Base-by-base conservation (phyloP, 176 grass and related monocot species). In the Raddia guianensis region DNA sequence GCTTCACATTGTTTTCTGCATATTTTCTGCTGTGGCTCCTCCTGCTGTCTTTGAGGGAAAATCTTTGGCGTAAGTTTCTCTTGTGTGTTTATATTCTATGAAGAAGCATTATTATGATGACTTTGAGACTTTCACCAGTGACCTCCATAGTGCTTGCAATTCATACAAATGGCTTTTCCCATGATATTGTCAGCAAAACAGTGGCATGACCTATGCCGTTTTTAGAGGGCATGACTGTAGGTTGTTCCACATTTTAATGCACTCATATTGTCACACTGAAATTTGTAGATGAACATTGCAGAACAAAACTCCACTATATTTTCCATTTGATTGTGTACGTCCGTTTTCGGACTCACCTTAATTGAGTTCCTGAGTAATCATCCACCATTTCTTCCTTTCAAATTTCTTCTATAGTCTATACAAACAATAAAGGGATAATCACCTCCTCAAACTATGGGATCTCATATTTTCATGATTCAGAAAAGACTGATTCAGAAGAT, bases 21-120 rank as follows among this genome's bases (percentile, higher is more conserved):
- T 99, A 60, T 95, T 80, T 88, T 84, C 97, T 75, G 93, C 97
- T 43, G 93, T 99, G 82, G 97, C 97, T 86, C 90, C 93, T 80
- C 97, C 97, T 52, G 84, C 94, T 77, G 67, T 99, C 77, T 99
- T 99, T 48, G 90, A 99, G 80, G 97, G 97, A 67, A 99, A 99
- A 86, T 99, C 93, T 60, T 87, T 99, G 87, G 92, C 97, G 90
- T 99, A 93, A 95, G 97, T 87, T 81, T 62, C 66, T 60, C 66
- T 60, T 63, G 37, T 57, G 68, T 83, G 6, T 55, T 51, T 37
- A 74, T 70, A 61, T 55, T 56, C 6, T 75, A 44, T 70, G 1
- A 55, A 75, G 55, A 42, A n/a, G 48, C 63, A 53, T 73, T 53
- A 16, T 45, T 21, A 74, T 40, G 37, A 40, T 40, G 12, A 40